A percentile compares a stretch with the other conserved stretches of the same genome.
These are phyloP conservation scores for Aspergillus jensenii DNA, from an alignment of 2,329 filamentous ascomycete genomes.

Conservation along the genomic window DNA sequence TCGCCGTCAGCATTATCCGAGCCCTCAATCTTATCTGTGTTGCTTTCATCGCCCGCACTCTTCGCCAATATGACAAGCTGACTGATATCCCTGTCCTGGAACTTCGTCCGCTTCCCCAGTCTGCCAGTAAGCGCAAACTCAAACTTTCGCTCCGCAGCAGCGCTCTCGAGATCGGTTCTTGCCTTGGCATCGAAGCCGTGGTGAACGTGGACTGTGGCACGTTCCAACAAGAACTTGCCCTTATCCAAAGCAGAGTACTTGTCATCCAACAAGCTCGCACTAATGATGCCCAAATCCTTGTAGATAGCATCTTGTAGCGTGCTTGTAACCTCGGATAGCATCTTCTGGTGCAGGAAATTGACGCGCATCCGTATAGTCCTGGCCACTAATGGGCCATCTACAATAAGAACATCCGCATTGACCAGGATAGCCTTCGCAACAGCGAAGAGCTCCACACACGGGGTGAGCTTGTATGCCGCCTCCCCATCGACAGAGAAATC, in stretches of 20 bases:
- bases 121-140: conserved; percentile 81
- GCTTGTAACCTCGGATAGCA: conserved; percentile 63
- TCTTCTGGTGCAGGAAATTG: conserved; percentile 69
- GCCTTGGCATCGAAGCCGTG: conserved; percentile 80
- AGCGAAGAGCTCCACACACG: conserved; percentile 78
- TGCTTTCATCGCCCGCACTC: conserved; percentile 54
- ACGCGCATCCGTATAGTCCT: conserved; percentile 69
- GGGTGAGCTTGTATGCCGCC: conserved; percentile 79
- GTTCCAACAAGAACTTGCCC: conserved; percentile 75
- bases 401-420: conserved; percentile 46
- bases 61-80: conserved; percentile 89
- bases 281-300: conserved; percentile 55
- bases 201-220: conserved; percentile 78
- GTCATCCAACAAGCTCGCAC: conserved; percentile 38
- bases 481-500: conserved; percentile 80
- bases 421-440: conserved; percentile 65
- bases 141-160: conserved; percentile 67
- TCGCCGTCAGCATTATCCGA: conserved; percentile 29
- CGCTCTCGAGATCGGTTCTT: conserved; percentile 66
- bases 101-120: conserved; percentile 65
- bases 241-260: conserved; percentile 48
- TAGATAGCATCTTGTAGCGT: conserved; percentile 63
- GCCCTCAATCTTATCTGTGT: conserved; percentile 13
- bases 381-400: conserved; percentile 38
- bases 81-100: conserved; percentile 56